A percentile compares a stretch with the other conserved stretches of the same genome.
Conservation (phyloP, 2,329 filamentous ascomycete genomes). For the Talaromyces sp. region DNA sequence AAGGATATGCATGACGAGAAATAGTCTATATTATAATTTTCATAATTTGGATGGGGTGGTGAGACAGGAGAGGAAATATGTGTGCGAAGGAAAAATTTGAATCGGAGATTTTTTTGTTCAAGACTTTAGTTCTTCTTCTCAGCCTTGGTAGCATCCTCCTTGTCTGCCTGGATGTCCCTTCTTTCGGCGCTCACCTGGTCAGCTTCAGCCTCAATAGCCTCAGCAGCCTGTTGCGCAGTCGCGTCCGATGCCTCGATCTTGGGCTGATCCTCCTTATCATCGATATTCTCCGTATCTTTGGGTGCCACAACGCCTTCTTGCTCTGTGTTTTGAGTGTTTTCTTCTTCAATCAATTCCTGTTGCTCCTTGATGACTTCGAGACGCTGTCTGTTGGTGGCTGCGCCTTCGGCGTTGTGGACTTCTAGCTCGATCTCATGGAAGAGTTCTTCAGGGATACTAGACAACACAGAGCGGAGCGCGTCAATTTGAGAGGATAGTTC, state of each 20-base stretch:
- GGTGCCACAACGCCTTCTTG: conserved; percentile 73
- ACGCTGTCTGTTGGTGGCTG: conserved; percentile 97
- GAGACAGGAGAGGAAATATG: conserved; percentile 11
- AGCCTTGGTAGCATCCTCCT: conserved; percentile 6
- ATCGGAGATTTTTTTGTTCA: neutral
- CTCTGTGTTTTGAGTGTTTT: conserved; percentile 85
- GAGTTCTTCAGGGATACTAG: conserved; percentile 92
- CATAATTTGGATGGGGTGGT: conserved; percentile 15
- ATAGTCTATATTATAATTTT: conserved; percentile 17
- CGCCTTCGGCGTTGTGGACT: conserved; percentile 93
- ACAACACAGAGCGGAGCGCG: conserved; percentile 85
- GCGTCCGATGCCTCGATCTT: conserved; percentile 50
- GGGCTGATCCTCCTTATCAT: conserved; percentile 73
- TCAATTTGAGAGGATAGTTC: conserved; percentile 89
- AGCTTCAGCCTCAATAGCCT: conserved; percentile 43
- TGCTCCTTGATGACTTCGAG: conserved; percentile 98
- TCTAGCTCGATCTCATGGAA: conserved; percentile 99
- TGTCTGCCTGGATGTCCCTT: neutral
- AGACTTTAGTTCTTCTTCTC: conserved; percentile 1
- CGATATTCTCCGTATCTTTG: conserved; percentile 86
- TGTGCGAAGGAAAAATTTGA: neutral
- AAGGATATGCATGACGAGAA: neutral
- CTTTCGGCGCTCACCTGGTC: conserved; percentile 38
- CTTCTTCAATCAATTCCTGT: conserved; percentile 95
- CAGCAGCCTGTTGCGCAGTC: conserved; percentile 42